phyloP scores from a whole-genome alignment of 2,329 filamentous ascomycete species.

The Aspergillus sp. region DNA sequence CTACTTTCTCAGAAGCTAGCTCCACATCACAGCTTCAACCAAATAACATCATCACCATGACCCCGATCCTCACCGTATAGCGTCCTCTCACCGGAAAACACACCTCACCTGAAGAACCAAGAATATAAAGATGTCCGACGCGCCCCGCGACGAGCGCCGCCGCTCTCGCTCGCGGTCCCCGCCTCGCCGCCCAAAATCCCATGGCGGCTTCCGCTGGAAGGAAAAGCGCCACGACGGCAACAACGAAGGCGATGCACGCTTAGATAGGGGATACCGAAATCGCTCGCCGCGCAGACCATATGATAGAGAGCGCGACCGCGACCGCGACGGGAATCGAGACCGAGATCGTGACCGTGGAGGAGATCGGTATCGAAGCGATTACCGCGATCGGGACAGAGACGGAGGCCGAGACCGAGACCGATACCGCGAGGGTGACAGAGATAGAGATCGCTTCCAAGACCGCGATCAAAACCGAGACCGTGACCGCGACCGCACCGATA shows the following conservation, averaged over 20 bases:
- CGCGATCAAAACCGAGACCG: slow-evolving; percentile 3
- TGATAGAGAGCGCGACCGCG: slow-evolving; percentile 40
- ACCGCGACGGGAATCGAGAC: slow-evolving; percentile 32
- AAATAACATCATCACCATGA: background rate
- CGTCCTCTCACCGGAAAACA: background rate
- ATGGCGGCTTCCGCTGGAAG: slow-evolving; percentile 54
- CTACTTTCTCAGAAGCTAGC: background rate
- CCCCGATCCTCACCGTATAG: background rate
- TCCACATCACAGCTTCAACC: background rate
- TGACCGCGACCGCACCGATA: slow-evolving; percentile 10
- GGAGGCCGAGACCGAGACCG: slow-evolving; percentile 52
- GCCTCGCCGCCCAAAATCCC: slow-evolving; percentile 41
- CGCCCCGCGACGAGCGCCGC: slow-evolving; percentile 9
- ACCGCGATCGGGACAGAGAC: slow-evolving; percentile 18
- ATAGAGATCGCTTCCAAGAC: slow-evolving; percentile 1
- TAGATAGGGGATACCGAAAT: slow-evolving; percentile 58
- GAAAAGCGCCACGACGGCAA: slow-evolving; percentile 52
- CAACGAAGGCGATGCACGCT: slow-evolving; percentile 50
- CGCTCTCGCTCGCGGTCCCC: slow-evolving; percentile 23
- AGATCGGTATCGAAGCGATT: slow-evolving; percentile 6
- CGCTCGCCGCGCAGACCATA: slow-evolving; percentile 18
- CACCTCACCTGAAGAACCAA: background rate
- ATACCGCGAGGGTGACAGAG: slow-evolving; percentile 38
- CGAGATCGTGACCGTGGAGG: background rate
- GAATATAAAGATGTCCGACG: slow-evolving; percentile 5